Percentiles rank a stretch among this genome's conserved stretches.
Evolutionary conservation across 2,329 filamentous ascomycete genomes (phyloP).

Genomic region (Aureobasidium lini): DNA sequence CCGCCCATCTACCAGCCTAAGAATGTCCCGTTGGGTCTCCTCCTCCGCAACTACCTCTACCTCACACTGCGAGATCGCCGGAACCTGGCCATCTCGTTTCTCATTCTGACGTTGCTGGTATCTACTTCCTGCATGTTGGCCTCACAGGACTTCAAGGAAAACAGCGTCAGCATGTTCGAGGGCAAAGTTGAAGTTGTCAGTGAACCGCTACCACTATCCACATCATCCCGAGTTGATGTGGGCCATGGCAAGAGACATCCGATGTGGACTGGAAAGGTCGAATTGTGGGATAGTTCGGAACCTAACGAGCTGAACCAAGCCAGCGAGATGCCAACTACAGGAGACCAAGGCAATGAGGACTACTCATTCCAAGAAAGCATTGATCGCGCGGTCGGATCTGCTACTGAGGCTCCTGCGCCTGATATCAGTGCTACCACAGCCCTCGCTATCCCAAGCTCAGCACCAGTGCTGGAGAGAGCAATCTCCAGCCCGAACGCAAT

Average conservation of each 20-base stretch:
- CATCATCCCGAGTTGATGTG: not conserved
- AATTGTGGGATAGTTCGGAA: not conserved
- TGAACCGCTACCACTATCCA: too few relatives aligned
- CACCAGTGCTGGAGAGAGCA: too few relatives aligned
- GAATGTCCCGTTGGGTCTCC: constrained; percentile 45
- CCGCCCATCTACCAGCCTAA: constrained; percentile 25
- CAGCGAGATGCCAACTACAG: not conserved
- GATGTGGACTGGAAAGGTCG: not conserved
- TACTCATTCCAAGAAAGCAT: too few relatives aligned
- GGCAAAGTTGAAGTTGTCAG: not conserved
- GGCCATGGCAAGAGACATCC: not conserved
- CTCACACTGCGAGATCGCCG: constrained; percentile 44
- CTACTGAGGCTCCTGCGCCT: too few relatives aligned
- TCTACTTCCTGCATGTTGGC: not conserved
- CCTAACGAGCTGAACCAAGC: not conserved
- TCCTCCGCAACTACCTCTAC: constrained; percentile 48
- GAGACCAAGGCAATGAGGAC: too few relatives aligned
- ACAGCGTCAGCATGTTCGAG: too few relatives aligned
- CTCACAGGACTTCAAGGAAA: too few relatives aligned
- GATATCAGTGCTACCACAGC: too few relatives aligned
- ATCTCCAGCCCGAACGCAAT: too few relatives aligned
- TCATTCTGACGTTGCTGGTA: not conserved
- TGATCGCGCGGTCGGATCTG: too few relatives aligned
- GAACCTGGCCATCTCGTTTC: not conserved
- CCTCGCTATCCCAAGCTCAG: too few relatives aligned